Base-by-base conservation (phyloP, 257 asterid genomes). In the Lycium barbarum region DNA sequence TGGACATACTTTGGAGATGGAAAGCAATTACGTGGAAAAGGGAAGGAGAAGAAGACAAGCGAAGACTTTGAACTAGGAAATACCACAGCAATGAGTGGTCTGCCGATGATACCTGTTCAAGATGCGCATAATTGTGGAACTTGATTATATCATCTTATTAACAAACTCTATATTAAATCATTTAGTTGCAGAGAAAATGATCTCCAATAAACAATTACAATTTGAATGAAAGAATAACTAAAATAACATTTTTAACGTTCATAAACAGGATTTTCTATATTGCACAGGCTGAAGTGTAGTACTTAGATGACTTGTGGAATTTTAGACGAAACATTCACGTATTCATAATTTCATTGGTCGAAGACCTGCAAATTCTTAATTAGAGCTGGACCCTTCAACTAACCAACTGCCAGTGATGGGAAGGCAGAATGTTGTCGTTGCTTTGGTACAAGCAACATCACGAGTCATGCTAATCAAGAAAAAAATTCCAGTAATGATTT, bases 61-160 rank as follows among this genome's bases (percentile, higher is more conserved):
- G 79, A 76, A 76, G 81, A 76, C 81, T 76, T 76, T 76, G 45
- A 33, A 76, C 11, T 76, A 49, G 22, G 9, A 22, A 51, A 76
- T 74, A 22, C 6, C 6, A 1, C 10, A 74, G 7, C 49, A 49
- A 73, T 73, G 81, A 11, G 36, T n/a, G 35, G 9, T 10, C 9
- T 73, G 20, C 38, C 9, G 0, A 74, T 74, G 81, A 74, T 74
- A 22, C 62, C 2, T 20, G 35, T 74, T 73, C 59, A 73, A 73
- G 81, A 73, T 47, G 81, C 61, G 61, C 47, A 73, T 73, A 73
- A 73, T 73, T 20, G 59, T 47, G 43, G 12, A 74, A 1, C n/a
- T 49, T 73, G 20, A 74, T 74, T 2, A 20, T 74, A 49, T 74
- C 81, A 47, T 47, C 12, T 1, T 47, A 73, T 47, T 73, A 20